Percentiles rank a stretch among this genome's conserved stretches.
Conservation (phyloP, 148 eudicot genomes). For the Rhododendron henanense region DNA sequence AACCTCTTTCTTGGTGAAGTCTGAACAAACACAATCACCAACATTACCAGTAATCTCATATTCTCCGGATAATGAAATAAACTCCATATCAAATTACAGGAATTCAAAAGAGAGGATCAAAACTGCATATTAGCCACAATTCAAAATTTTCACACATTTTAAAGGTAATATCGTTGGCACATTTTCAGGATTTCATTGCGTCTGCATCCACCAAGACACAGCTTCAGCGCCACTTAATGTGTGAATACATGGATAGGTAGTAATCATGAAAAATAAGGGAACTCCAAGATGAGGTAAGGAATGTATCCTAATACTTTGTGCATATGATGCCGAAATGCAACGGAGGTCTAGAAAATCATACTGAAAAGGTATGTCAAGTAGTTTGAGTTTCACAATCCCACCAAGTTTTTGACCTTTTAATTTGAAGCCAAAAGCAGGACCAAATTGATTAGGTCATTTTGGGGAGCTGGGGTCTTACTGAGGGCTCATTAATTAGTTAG, state of each 20-base stretch:
- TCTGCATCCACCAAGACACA: neutral
- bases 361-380: neutral
- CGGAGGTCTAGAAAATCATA: neutral
- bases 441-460: neutral
- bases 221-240: neutral
- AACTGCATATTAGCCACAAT: neutral
- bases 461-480: neutral
- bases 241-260: neutral
- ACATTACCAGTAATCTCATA: neutral
- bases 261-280: neutral
- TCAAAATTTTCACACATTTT: neutral
- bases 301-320: neutral
- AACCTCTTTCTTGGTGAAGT: conserved; percentile 69
- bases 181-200: neutral
- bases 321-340: neutral
- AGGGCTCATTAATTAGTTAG: neutral
- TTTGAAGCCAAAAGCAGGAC: neutral
- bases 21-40: conserved; percentile 34
- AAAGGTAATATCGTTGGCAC: no score
- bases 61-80: neutral
- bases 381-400: neutral
- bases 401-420: neutral
- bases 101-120: neutral
- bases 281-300: neutral
- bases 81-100: neutral